Base-by-base conservation (phyloP, 2,329 filamentous ascomycete species). In the Arthrinium phaeospermum region DNA sequence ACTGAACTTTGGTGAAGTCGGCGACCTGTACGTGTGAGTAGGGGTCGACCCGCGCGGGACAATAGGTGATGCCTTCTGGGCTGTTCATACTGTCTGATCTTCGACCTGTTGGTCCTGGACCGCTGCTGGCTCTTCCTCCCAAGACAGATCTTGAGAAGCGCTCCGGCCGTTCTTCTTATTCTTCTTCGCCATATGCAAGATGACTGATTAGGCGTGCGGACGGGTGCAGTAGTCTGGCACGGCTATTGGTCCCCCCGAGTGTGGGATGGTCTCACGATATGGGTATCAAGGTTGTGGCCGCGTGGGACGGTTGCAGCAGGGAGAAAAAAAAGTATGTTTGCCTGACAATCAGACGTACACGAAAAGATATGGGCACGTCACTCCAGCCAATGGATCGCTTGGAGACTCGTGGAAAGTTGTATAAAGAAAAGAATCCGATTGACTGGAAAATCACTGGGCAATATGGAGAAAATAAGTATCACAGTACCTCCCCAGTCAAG, bases 11-110 rank as follows among this genome's bases (percentile, higher is more conserved):
- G 47, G 72, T 71, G 24, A 72, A 75, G 68, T 75, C 72, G 71
- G 73, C 71, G 68, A 72, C 69, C 71, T 75, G 73, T 57, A 75
- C 71, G 44, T 74, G 73, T 71, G 68, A 68, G 69, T 70, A 72
- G 30, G 67, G 67, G 61, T 74, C 68, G 64, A 46, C 30, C 49
- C 73, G 72, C 44, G 46, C 61, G 30, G 72, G 61, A 51, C 73
- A 75, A 51, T 70, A 71, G 34, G 69, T 46, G n/a, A 75, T 64
- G 51, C 72, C 72, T 10, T 73, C 61, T 34, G 68, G 45, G 37
- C 69, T 57, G 68, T 72, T 73, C 73, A 72, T 74, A 70, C 71
- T 73, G 51, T 68, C 68, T 73, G 45, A 49, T 70, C 61, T 61
- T 71, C 64, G 34, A 69, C 69, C 69, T 47, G 68, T n/a, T 69